Percentiles rank a stretch among this genome's conserved stretches.
phyloP scores from a whole-genome alignment of 148 eudicot species.

The Beta vulgaris region DNA sequence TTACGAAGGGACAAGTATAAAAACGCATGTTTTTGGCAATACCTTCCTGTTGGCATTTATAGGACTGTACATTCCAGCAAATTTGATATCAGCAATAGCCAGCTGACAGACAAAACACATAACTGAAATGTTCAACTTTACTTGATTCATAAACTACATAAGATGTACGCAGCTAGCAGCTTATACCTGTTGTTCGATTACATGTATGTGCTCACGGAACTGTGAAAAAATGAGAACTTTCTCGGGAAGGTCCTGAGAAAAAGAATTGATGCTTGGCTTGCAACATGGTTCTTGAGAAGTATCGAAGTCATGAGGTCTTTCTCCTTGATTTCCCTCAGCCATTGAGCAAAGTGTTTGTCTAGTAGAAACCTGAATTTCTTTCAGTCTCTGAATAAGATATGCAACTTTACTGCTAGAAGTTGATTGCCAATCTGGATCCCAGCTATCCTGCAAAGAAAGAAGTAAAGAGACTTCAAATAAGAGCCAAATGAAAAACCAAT shows the following conservation, averaged over 20 bases:
- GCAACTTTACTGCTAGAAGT: constrained; percentile 95
- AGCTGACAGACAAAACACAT: constrained; percentile 50
- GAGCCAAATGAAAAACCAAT: background rate
- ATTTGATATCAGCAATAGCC: constrained; percentile 63
- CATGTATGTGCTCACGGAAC: constrained; percentile 96
- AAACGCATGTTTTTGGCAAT: constrained; percentile 6
- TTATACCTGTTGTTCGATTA: constrained; percentile 83
- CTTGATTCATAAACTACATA: background rate
- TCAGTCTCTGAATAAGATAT: constrained; percentile 72
- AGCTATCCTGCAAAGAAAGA: constrained; percentile 60
- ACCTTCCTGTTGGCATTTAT: constrained; percentile 72
- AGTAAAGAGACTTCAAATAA: background rate
- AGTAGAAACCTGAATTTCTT: constrained; percentile 59
- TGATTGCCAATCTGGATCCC: constrained; percentile 99
- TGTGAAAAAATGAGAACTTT: constrained; percentile 94
- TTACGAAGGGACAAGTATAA: background rate
- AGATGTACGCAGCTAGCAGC: constrained; percentile 9
- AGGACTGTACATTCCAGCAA: constrained; percentile 78
- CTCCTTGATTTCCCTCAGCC: constrained; percentile 26
- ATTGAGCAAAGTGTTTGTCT: constrained; percentile 25
- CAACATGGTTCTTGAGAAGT: constrained; percentile 20
- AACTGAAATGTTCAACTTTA: background rate
- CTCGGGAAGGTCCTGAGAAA: constrained; percentile 32
- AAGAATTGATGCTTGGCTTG: constrained; percentile 27
- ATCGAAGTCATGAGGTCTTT: constrained; percentile 23